Conservation (phyloP, 2,329 filamentous ascomycete species). For the Diaporthe batatas region DNA sequence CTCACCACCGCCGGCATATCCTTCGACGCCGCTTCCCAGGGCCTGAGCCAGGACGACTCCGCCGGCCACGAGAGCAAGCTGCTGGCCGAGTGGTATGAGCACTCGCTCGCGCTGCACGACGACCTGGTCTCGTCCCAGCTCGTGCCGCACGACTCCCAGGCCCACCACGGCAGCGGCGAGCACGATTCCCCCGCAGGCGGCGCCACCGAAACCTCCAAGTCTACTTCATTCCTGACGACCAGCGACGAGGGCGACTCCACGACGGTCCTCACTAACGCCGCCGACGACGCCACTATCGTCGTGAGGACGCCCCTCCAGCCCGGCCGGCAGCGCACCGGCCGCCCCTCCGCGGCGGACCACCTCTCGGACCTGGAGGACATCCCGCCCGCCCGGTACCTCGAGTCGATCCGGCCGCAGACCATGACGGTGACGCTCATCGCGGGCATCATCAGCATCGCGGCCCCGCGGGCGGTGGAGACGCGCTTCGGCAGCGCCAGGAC, state of each 20-base stretch:
- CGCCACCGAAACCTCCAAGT: constrained; percentile 28
- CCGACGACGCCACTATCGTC: constrained; percentile 41
- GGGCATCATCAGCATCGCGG: constrained; percentile 79
- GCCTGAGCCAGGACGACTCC: constrained; percentile 6
- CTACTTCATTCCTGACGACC: neutral
- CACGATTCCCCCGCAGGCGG: constrained; percentile 56
- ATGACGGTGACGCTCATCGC: constrained; percentile 87
- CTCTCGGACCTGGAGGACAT: constrained; percentile 77
- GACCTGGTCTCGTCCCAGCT: constrained; percentile 74
- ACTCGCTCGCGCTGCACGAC: constrained; percentile 80
- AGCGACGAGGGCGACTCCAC: constrained; percentile 43
- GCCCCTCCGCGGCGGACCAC: constrained; percentile 55
- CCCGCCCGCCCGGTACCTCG: constrained; percentile 75
- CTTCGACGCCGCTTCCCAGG: constrained; percentile 45
- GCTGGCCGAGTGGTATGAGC: constrained; percentile 79
- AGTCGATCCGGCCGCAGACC: constrained; percentile 80
- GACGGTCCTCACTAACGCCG: constrained; percentile 45
- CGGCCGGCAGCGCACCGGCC: constrained; percentile 43
- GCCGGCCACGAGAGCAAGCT: constrained; percentile 48
- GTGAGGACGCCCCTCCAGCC: constrained; percentile 43
- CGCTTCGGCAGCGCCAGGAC: constrained; percentile 72
- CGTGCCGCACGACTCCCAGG: constrained; percentile 40
- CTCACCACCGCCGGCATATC: constrained; percentile 61
- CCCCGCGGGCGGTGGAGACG: constrained; percentile 76
- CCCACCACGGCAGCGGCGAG: constrained; percentile 34